These are phyloP conservation scores for Phytophthora citricola DNA, from an alignment of 352 stramenopile genomes.

Conservation along the genomic window DNA sequence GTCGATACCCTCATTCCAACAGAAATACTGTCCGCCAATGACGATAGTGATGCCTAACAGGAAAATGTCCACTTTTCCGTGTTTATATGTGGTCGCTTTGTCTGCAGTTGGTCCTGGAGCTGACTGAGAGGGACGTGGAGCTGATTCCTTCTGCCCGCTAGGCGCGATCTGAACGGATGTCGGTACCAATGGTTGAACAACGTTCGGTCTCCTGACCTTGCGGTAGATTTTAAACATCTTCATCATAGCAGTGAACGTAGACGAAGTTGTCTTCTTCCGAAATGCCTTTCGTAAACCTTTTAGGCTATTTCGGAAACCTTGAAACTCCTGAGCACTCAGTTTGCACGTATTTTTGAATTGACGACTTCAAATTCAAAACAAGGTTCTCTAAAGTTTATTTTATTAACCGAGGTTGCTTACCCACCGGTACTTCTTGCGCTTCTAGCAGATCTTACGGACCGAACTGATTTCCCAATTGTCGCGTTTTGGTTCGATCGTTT, in stretches of 20 bases:
- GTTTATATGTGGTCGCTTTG: constrained; percentile 21
- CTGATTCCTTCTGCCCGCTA: no score
- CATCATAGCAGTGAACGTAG: neutral
- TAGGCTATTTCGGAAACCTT: no score
- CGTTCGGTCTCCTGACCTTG: neutral
- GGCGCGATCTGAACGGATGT: constrained; percentile 10
- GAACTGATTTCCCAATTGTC: constrained; percentile 8
- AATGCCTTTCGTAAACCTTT: no score
- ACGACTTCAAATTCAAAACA: no score
- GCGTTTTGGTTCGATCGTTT: constrained; percentile 1
- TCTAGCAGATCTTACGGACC: constrained; percentile 8
- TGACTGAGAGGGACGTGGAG: neutral
- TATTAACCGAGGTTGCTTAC: no score
- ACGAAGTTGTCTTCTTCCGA: no score
- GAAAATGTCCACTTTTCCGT: constrained; percentile 32
- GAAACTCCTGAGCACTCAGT: no score
- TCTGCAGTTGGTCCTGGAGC: neutral
- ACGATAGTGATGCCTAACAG: constrained; percentile 47
- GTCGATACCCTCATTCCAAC: constrained; percentile 42
- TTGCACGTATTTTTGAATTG: no score
- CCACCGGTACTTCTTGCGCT: constrained; percentile 13
- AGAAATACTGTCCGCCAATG: constrained; percentile 53
- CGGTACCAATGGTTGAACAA: constrained; percentile 3
- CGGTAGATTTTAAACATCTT: neutral
- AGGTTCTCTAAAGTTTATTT: no score